These are phyloP conservation scores for Xylariaceae sp. DNA, from an alignment of 2,329 filamentous ascomycete genomes.

Conservation along the genomic window DNA sequence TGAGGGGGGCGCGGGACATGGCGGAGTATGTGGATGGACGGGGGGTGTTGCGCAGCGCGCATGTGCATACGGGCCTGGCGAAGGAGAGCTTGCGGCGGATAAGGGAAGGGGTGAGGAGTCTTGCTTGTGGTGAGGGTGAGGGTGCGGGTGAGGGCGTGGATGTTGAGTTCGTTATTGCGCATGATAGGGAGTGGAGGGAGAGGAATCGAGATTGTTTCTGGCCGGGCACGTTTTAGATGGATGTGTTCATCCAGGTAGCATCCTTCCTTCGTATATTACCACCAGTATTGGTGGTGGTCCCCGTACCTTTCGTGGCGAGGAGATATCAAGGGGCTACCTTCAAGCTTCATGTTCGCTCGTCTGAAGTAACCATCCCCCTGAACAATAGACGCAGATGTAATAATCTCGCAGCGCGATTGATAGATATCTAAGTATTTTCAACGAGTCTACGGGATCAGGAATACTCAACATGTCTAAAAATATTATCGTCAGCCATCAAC, in stretches of 20 bases:
- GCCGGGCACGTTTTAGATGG: constrained; percentile 26
- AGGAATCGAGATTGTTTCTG: constrained; percentile 33
- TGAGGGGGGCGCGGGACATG: constrained; percentile 47
- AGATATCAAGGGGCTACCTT: too few species aligned
- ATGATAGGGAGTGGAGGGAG: constrained; percentile 45
- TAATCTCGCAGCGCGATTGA: too few species aligned
- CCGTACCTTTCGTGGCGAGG: too few species aligned
- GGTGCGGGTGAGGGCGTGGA: constrained; percentile 22
- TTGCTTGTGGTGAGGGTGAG: neutral
- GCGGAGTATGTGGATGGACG: constrained; percentile 44
- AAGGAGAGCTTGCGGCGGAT: constrained; percentile 39
- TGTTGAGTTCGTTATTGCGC: constrained; percentile 47
- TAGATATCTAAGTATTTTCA: too few species aligned
- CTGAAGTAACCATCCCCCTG: too few species aligned
- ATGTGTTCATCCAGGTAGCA: neutral
- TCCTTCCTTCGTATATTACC: neutral
- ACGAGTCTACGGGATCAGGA: too few species aligned
- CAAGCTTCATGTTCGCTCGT: too few species aligned
- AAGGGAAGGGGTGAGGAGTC: constrained; percentile 33
- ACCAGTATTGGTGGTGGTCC: neutral
- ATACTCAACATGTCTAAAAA: too few species aligned
- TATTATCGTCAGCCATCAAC: too few species aligned
- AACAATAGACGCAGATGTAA: too few species aligned
- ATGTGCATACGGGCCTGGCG: constrained; percentile 44
- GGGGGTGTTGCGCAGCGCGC: constrained; percentile 44